A percentile compares a stretch with the other conserved stretches of the same genome.
These are phyloP conservation scores for Thinopyrum elongatum DNA, from an alignment of 176 grass and related monocot genomes.

Conservation along the genomic window DNA sequence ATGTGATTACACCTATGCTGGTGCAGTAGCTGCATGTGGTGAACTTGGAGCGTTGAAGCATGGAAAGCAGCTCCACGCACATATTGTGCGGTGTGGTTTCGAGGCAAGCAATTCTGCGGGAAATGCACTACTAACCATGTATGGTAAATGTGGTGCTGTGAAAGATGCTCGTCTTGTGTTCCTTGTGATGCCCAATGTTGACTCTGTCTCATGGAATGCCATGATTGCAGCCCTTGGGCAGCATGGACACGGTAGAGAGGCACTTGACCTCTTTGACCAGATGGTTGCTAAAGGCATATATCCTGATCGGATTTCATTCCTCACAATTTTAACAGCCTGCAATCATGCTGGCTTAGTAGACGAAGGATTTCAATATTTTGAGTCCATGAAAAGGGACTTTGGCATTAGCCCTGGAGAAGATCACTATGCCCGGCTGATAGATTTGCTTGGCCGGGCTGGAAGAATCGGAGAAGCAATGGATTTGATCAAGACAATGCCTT, in stretches of 20 bases:
- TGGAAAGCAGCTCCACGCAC: constrained; percentile 73
- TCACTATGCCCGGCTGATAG: constrained; percentile 76
- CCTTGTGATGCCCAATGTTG: constrained; percentile 68
- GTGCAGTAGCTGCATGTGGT: constrained; percentile 72
- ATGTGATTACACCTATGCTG: constrained; percentile 76
- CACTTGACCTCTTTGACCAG: constrained; percentile 68
- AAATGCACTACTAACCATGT: constrained; percentile 89
- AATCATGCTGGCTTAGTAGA: constrained; percentile 77
- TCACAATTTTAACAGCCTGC: constrained; percentile 80
- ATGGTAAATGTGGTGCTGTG: constrained; percentile 77
- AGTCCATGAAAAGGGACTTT: constrained; percentile 78
- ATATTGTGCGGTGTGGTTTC: constrained; percentile 65
- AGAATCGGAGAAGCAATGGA: constrained; percentile 64
- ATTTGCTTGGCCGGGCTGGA: constrained; percentile 76
- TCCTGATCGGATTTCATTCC: constrained; percentile 77
- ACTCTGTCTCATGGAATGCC: constrained; percentile 85
- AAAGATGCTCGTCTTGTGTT: constrained; percentile 61
- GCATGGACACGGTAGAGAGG: constrained; percentile 71
- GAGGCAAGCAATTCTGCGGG: constrained; percentile 78
- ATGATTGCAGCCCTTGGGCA: constrained; percentile 85
- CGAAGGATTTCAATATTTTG: constrained; percentile 76
- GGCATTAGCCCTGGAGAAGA: constrained; percentile 78
- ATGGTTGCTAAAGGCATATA: constrained; percentile 56
- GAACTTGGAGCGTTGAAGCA: constrained; percentile 59
- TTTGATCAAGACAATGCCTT: constrained; percentile 77